Evolutionary conservation across 441 rosid genomes (phyloP), one percentile per base, ranked within the genome.

Genomic region (Jatropha podagrica): DNA sequence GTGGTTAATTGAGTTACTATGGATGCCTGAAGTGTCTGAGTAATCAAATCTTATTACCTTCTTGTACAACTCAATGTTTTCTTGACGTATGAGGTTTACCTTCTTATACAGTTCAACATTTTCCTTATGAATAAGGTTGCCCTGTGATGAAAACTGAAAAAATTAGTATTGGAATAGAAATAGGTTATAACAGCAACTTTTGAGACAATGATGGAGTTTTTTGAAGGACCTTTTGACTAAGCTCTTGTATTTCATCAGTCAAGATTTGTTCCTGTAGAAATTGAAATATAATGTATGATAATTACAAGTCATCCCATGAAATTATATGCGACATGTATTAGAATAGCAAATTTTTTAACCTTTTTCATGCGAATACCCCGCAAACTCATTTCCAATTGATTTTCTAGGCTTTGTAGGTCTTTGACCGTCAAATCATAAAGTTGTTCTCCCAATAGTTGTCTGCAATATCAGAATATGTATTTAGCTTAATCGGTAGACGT

Each of bases 361-460:
- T 86, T 88, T 69, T 84, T 83, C 64, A 64, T 65, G 17, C 89
- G 85, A 75, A 88, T 79, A 12, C 88, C 85, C 2, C 55, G 78
- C 78, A 88, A 76, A 26, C 88, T 86, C 81, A 78, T 77, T 76
- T 88, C 89, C 70, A 88, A 56, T 73, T 86, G 86, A 73, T 73
- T 83, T 79, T 88, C 91, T 54, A 88, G 55, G 63, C 77, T 78
- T 42, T 88, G 86, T 37, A 88, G 81, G 69, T 84, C 89, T 69
- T 78, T 74, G 65, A 84, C 73, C 37, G 71, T 78, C 71, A 86
- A 78, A 63, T 88, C 91, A 73, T 76, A 68, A 32, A 88, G 87
- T 68, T 83, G 89, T 72, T 88, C 83, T 68, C 91, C 91, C 89
- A 86, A 83, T 77, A 88, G 63, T 77, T 77, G 76, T 79, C 91